A percentile compares a stretch with the other conserved stretches of the same genome.
Conservation (phyloP, 495 filamentous ascomycete species). For the Penicillium subrubescens region DNA sequence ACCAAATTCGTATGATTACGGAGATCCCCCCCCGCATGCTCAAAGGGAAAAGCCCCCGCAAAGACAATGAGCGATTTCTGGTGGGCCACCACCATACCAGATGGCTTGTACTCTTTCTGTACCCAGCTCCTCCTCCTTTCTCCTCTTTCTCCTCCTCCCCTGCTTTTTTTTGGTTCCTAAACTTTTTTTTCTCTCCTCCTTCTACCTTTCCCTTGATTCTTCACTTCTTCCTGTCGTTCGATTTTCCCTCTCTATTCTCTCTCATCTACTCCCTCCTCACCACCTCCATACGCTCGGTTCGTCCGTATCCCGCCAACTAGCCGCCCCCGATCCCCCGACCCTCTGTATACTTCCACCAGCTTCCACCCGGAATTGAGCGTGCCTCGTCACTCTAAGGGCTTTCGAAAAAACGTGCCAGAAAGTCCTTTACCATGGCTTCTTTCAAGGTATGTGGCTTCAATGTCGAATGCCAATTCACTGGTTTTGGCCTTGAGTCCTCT, state of each 20-base stretch:
- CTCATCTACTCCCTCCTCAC: conserved; percentile 2
- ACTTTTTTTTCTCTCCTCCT: conserved; percentile 1
- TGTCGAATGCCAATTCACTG: neutral
- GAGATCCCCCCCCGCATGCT: conserved; percentile 35
- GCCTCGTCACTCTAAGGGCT: conserved; percentile 28
- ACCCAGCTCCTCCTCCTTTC: conserved; percentile 15
- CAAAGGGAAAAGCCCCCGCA: conserved; percentile 37
- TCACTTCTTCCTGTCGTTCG: conserved; percentile 8
- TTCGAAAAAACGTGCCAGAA: conserved; percentile 41
- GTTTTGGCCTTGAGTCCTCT: neutral
- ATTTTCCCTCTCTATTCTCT: neutral
- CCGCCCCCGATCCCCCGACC: conserved; percentile 12
- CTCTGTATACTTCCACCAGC: conserved; percentile 27
- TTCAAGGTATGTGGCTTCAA: conserved; percentile 42
- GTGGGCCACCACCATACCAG: conserved; percentile 32
- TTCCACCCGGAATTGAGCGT: conserved; percentile 31
- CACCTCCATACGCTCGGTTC: conserved; percentile 6
- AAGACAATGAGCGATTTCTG: conserved; percentile 37
- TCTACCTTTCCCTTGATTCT: conserved; percentile 5
- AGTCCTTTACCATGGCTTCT: conserved; percentile 45
- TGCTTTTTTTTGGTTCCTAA: conserved; percentile 9
- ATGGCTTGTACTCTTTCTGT: conserved; percentile 9
- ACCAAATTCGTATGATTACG: conserved; percentile 18
- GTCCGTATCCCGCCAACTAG: conserved; percentile 1
- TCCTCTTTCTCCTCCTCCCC: conserved; percentile 13